Base-by-base conservation (phyloP, 495 filamentous ascomycete species). In the Massariosphaeria phaeospora region DNA sequence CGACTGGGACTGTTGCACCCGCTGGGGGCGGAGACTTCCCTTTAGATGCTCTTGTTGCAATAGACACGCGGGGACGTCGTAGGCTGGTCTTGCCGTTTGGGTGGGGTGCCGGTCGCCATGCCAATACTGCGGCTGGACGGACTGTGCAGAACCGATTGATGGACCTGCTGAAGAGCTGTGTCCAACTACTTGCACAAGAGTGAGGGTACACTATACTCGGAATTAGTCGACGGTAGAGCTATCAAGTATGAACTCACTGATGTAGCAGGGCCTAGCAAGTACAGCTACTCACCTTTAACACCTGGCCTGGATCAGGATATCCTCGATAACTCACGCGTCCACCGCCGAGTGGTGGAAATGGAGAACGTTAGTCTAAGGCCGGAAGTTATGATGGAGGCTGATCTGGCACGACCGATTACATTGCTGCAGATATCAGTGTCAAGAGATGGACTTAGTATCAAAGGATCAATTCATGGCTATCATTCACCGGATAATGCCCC, bases 11-110 rank as follows among this genome's bases (percentile, higher is more conserved):
- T 75, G 12, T 56, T 73, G 17, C 72, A 75, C 44, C 72, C 72
- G 2, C 61, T 74, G 23, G 72, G 72, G 72, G 72, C 25, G 72
- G 72, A 1, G 64, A 68, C 18, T 44, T 52, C 26, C 66, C 69
- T 15, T 55, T 75, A 1, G 72, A 75, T 39, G 72, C 72, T 20
- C 60, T 75, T 20, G 72, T 74, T 13, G 65, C 74, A 11, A 49
- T 75, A 12, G 72, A 75, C 52, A 31, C 52, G 11, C 58, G 55
- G 15, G 61, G 63, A 0, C 48, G 69, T 11, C 43, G 67, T 15
- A 62, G 72, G 23, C 54, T 74, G 65, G 61, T 73, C 20, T 44
- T 75, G 26, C 72, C 72, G 1, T 68, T 75, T 35, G 69, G 70
- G 0, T 74, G 72, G 72, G 72, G 72, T 0, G 66, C 66, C 15